Base-by-base conservation (phyloP, 2,329 filamentous ascomycete genomes). In the Talaromyces marneffei region DNA sequence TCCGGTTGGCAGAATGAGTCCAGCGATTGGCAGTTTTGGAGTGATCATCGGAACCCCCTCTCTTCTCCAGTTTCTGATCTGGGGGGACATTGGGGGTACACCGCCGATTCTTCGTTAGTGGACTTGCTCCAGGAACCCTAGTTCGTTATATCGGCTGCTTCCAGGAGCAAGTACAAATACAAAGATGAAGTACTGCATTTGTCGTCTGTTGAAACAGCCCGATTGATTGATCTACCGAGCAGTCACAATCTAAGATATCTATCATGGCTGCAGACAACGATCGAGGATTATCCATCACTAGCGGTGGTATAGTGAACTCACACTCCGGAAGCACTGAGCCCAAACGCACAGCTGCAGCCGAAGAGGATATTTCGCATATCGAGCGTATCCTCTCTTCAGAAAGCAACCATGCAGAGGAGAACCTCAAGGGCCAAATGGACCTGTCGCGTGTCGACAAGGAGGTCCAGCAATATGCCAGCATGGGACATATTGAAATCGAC, bases 381-480 rank as follows among this genome's bases (percentile, higher is more conserved):
- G 82, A 84, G 72, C 74, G 77, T 27, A 78, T 81, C 4, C 63
- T 80, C 56, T 82, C 80, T 1, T 72, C 69, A 39, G 57, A 59
- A 2, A 39, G 33, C 18, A 74, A 71, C 18, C 77, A 79, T 60
- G 73, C 76, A 27, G 77, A 80, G 60, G 81, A 80, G 59, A 82
- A 83, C 59, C 77, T 81, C 57, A 78, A 52, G n/a, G 46, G 27
- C 10, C 27, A 55, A 27, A 39, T 33, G 48, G 52, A 61, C 29
- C 27, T 48, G 39, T 60, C 57, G 8, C 81, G 82, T 67, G 81
- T 91, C 60, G 89, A 92, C 74, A 80, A 82, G 60, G 89, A 92
- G 74, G 78, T 92, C 39, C 86, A 87, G 55, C 83, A 87, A 71
- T 92, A 92, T 75, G 83, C 85, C 29, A 80, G 80, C 20, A 80